Evolutionary conservation across 1,284 basidiomycete species (phyloP).

Genomic region (Ceratobasidium theobromae): DNA sequence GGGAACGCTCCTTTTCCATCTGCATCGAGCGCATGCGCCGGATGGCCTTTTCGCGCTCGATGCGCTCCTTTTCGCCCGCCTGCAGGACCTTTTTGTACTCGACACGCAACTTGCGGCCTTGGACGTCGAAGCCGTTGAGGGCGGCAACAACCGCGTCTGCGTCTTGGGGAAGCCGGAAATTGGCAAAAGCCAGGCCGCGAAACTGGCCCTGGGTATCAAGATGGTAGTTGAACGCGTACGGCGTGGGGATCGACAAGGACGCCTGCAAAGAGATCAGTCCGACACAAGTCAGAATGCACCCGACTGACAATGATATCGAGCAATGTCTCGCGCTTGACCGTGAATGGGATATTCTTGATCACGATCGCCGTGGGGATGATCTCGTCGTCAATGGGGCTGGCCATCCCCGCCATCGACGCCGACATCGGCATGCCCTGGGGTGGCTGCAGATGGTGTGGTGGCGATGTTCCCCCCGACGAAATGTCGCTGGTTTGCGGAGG

Average conservation of each 20-base stretch:
- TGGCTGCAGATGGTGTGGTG: constrained; percentile 59
- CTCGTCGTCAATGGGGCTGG: constrained; percentile 69
- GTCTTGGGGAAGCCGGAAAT: constrained; percentile 89
- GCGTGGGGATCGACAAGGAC: constrained; percentile 91
- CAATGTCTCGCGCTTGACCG: constrained; percentile 93
- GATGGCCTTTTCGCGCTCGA: constrained; percentile 98
- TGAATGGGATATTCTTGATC: constrained; percentile 99
- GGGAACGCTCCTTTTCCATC: constrained; percentile 73
- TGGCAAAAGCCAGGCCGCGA: constrained; percentile 97
- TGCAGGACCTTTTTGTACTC: constrained; percentile 99
- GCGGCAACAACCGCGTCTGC: constrained; percentile 96
- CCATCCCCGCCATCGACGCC: constrained; percentile 46
- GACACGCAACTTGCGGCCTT: constrained; percentile 96
- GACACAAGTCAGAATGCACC: constrained; percentile 24
- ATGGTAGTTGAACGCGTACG: constrained; percentile 99
- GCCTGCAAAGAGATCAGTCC: constrained; percentile 51
- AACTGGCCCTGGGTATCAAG: constrained; percentile 94
- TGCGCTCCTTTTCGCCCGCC: constrained; percentile 98
- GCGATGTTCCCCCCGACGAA: constrained; percentile 73
- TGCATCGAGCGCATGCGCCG: constrained; percentile 98
- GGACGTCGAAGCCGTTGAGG: constrained; percentile 92
- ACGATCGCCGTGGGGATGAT: constrained; percentile 99
- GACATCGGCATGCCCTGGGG: constrained; percentile 52
- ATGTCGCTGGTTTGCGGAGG: constrained; percentile 76
- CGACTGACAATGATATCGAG: constrained; percentile 88